These are phyloP conservation scores for Boletellus sp. DNA, from an alignment of 768 basidiomycete genomes.

Conservation along the genomic window DNA sequence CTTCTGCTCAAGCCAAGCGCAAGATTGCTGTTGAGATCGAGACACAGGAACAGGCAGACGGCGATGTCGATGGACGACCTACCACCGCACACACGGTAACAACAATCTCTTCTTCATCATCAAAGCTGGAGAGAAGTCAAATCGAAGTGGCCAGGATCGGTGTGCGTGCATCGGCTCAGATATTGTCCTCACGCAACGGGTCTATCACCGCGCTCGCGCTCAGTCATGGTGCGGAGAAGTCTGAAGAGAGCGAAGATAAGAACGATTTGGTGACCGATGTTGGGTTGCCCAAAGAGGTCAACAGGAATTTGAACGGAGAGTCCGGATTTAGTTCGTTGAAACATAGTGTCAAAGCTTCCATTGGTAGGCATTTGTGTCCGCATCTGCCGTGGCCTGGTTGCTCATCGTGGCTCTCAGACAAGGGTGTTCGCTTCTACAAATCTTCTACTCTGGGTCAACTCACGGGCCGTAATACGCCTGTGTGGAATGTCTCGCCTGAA, in stretches of 20 bases:
- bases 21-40: constrained; percentile 2
- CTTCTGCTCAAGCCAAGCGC: constrained; percentile 6
- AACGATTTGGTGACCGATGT: constrained; percentile 15
- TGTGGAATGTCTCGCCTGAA: constrained; percentile 30
- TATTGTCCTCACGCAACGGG: constrained; percentile 23
- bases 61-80: background rate
- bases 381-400: background rate
- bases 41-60: background rate
- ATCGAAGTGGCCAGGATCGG: constrained; percentile 30
- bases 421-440: constrained; percentile 65
- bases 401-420: constrained; percentile 41
- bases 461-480: constrained; percentile 30
- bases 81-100: constrained; percentile 11
- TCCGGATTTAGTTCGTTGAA: constrained; percentile 50
- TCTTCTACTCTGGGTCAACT: constrained; percentile 50
- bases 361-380: constrained; percentile 46
- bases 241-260: constrained; percentile 8
- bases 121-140: constrained; percentile 25
- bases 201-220: constrained; percentile 18
- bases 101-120: constrained; percentile 18
- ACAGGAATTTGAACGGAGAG: constrained; percentile 24
- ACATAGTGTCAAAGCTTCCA: constrained; percentile 70
- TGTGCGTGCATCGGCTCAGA: constrained; percentile 28
- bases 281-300: constrained; percentile 25
- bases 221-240: constrained; percentile 8